phyloP scores from a whole-genome alignment of 2,329 filamentous ascomycete genomes.

The Sarocladium oryzae region DNA sequence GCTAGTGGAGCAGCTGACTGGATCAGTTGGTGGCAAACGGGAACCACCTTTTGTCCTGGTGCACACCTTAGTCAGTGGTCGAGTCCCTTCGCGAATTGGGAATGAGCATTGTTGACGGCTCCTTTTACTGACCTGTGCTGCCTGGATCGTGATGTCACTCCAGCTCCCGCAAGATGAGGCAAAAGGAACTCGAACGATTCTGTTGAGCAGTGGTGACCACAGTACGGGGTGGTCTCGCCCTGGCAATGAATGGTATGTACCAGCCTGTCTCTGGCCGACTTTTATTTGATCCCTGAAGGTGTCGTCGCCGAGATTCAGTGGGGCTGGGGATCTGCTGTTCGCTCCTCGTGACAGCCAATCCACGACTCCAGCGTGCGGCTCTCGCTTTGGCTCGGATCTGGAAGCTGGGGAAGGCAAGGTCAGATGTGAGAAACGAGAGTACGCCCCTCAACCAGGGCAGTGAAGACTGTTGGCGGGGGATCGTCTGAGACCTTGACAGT shows the following conservation, averaged over 20 bases:
- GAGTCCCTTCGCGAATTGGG: slow-evolving; percentile 5
- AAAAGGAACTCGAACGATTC: too few species aligned
- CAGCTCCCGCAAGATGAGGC: background rate
- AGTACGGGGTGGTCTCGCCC: too few species aligned
- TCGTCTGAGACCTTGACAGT: slow-evolving; percentile 3
- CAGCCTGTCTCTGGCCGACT: background rate
- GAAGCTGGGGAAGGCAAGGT: background rate
- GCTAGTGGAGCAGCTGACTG: slow-evolving; percentile 9
- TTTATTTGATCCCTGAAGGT: background rate
- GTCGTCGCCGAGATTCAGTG: slow-evolving; percentile 1
- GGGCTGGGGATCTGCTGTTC: slow-evolving; percentile 7
- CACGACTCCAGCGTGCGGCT: background rate
- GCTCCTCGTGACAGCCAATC: slow-evolving; percentile 5
- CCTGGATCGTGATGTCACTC: background rate
- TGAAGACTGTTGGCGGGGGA: background rate
- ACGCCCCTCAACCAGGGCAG: background rate
- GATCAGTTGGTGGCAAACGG: slow-evolving; percentile 6
- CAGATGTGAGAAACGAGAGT: slow-evolving; percentile 5
- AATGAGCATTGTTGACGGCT: background rate
- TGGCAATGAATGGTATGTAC: too few species aligned
- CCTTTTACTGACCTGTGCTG: background rate
- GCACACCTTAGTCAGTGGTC: slow-evolving; percentile 6
- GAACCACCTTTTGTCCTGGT: slow-evolving; percentile 6
- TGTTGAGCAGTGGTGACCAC: too few species aligned
- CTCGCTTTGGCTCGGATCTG: background rate